phyloP scores from a whole-genome alignment of 2,329 filamentous ascomycete species.

The Xylaria sp. region DNA sequence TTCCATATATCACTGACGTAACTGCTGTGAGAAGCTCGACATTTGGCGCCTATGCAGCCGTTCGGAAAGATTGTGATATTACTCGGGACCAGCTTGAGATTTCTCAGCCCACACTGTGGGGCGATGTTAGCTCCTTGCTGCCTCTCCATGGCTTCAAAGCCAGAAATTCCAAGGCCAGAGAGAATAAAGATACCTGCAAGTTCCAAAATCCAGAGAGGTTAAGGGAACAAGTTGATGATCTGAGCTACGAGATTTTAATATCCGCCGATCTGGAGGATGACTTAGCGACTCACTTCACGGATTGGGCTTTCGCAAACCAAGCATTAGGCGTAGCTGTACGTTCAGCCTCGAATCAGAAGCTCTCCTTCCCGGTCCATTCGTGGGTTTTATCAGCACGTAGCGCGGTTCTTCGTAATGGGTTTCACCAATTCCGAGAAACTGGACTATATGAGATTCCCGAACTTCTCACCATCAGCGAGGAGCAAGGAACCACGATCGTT shows the following conservation, averaged over 20 bases:
- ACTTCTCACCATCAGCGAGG: conserved; percentile 66
- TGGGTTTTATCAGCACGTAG: conserved; percentile 84
- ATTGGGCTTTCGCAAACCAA: conserved; percentile 54
- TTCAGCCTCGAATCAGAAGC: conserved; percentile 71
- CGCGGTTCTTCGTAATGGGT: conserved; percentile 69
- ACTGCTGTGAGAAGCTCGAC: conserved; percentile 86
- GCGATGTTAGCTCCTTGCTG: conserved; percentile 76
- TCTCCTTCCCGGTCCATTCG: conserved; percentile 82
- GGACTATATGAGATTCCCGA: conserved; percentile 70
- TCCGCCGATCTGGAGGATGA: conserved; percentile 75
- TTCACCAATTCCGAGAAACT: conserved; percentile 67
- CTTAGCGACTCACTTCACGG: conserved; percentile 61
- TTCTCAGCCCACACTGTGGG: conserved; percentile 75
- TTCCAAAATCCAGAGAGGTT: conserved; percentile 57
- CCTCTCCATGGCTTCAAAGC: conserved; percentile 71
- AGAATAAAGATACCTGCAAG: conserved; percentile 55
- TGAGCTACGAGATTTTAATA: conserved; percentile 66
- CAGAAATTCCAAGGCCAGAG: conserved; percentile 52
- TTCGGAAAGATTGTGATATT: conserved; percentile 85
- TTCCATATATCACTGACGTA: conserved; percentile 88
- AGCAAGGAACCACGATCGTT: conserved; percentile 65
- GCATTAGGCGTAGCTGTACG: conserved; percentile 60
- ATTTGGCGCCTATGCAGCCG: conserved; percentile 88
- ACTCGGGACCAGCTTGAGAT: conserved; percentile 77
- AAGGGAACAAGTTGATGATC: conserved; percentile 63